A percentile compares a stretch with the other conserved stretches of the same genome.
phyloP scores from a whole-genome alignment of 2,329 filamentous ascomycete species.

The Neopestalotiopsis sp. region DNA sequence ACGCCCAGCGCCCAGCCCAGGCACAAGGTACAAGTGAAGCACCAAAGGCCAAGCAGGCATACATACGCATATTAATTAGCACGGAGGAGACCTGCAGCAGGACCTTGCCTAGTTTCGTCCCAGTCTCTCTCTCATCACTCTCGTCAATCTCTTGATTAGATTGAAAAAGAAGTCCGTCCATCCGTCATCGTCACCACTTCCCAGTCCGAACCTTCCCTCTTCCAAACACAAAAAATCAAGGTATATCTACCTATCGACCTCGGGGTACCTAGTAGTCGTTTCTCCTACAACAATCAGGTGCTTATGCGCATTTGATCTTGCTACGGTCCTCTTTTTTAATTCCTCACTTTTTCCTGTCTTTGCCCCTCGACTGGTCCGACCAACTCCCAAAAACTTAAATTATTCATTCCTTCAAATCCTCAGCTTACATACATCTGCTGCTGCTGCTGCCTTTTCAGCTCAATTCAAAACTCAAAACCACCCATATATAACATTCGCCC shows the following conservation, averaged over 20 bases:
- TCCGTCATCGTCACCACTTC: not conserved
- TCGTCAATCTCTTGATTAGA: not conserved
- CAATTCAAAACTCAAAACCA: not conserved
- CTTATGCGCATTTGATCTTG: slow-evolving; percentile 1
- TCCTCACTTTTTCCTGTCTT: not conserved
- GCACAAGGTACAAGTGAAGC: too few species aligned
- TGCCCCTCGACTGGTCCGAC: not conserved
- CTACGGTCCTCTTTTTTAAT: not conserved
- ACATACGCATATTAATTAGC: not conserved
- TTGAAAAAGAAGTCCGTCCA: not conserved
- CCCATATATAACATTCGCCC: not conserved
- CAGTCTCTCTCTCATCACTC: not conserved
- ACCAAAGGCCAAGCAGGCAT: too few species aligned
- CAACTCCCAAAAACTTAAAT: not conserved
- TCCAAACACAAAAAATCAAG: not conserved
- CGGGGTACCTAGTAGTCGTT: not conserved
- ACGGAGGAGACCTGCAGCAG: too few species aligned
- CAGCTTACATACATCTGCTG: not conserved
- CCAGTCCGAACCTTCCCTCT: slow-evolving; percentile 6
- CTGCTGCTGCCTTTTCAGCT: not conserved
- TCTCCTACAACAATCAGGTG: not conserved
- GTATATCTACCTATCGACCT: not conserved
- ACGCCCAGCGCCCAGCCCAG: too few species aligned
- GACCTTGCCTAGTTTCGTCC: too few species aligned
- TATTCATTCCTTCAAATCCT: slow-evolving; percentile 8